A percentile compares a stretch with the other conserved stretches of the same genome.
Evolutionary conservation across 139 green algal genomes (phyloP).

Genomic region (Chlorella sp.): DNA sequence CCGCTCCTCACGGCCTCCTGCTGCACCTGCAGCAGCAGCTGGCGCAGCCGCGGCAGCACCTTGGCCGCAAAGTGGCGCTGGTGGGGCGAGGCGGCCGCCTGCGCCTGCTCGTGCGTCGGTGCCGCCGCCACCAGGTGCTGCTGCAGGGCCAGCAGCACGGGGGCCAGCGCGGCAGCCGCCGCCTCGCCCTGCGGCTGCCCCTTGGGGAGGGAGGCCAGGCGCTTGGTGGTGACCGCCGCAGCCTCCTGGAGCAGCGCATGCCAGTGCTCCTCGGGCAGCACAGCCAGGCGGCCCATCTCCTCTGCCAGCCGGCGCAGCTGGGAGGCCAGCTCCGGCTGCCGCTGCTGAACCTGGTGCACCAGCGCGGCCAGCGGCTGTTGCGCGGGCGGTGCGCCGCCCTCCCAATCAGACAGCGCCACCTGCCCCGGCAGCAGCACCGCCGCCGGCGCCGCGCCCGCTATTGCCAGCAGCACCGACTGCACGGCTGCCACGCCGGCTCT

Average conservation of each 20-base stretch:
- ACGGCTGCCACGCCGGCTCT: not conserved
- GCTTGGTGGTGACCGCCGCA: slow-evolving; percentile 6
- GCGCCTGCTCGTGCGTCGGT: too few species aligned
- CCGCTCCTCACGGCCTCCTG: too few species aligned
- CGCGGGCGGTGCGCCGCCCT: too few species aligned
- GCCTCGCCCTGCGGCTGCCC: slow-evolving; percentile 10
- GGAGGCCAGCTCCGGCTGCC: slow-evolving; percentile 2
- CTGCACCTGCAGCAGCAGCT: slow-evolving; percentile 10
- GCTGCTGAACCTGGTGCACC: slow-evolving; percentile 2
- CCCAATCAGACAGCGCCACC: too few species aligned
- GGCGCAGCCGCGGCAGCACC: slow-evolving; percentile 35
- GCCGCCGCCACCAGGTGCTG: slow-evolving; percentile 41
- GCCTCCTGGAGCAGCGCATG: slow-evolving; percentile 38
- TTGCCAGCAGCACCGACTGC: slow-evolving; percentile 45
- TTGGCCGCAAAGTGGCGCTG: slow-evolving; percentile 41
- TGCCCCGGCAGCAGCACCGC: too few species aligned
- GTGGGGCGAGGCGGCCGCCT: slow-evolving; percentile 28
- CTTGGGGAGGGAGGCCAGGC: slow-evolving; percentile 51
- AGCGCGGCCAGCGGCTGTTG: slow-evolving; percentile 39
- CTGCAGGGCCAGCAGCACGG: slow-evolving; percentile 45
- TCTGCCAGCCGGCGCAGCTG: slow-evolving; percentile 32
- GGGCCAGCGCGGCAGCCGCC: not conserved
- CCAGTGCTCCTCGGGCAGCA: slow-evolving; percentile 75
- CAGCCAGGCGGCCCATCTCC: slow-evolving; percentile 47
- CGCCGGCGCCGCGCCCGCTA: too few species aligned